phyloP scores from a whole-genome alignment of 2,329 filamentous ascomycete species.

The Neopestalotiopsis rosae region DNA sequence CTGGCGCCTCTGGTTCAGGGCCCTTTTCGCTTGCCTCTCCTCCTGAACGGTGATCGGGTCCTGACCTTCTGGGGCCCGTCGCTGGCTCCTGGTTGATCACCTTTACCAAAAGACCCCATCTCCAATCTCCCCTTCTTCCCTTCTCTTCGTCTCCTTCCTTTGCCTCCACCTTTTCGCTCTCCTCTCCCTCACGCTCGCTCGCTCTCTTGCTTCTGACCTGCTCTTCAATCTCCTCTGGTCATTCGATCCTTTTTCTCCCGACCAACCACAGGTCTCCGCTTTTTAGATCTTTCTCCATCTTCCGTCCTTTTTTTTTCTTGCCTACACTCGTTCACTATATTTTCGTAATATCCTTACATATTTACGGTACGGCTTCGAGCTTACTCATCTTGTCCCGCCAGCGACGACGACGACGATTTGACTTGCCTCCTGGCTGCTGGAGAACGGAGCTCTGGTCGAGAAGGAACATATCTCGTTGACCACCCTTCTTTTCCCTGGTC shows the following conservation, averaged over 20 bases:
- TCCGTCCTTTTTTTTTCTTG: slow-evolving; percentile 28
- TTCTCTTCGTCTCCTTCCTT: not conserved
- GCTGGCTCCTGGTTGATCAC: slow-evolving; percentile 12
- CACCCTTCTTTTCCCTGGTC: not conserved
- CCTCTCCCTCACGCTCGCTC: slow-evolving; percentile 10
- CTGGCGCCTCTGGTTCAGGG: not conserved
- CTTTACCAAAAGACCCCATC: slow-evolving; percentile 5
- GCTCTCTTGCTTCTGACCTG: slow-evolving; percentile 13
- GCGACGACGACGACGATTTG: slow-evolving; percentile 1
- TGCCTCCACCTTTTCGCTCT: slow-evolving; percentile 11
- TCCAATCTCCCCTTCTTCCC: slow-evolving; percentile 11
- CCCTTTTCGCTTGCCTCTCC: slow-evolving; percentile 12
- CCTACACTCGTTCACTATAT: slow-evolving; percentile 40
- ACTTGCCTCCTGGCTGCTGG: not conserved
- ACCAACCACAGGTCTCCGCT: slow-evolving; percentile 18
- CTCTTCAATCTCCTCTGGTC: slow-evolving; percentile 17
- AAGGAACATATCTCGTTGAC: not conserved
- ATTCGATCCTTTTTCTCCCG: slow-evolving; percentile 21
- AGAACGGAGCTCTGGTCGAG: slow-evolving; percentile 4
- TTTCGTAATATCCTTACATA: slow-evolving; percentile 38
- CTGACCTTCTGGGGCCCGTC: not conserved
- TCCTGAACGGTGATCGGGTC: slow-evolving; percentile 8
- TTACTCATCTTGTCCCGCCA: slow-evolving; percentile 5
- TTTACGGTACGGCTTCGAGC: slow-evolving; percentile 19
- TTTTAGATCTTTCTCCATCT: slow-evolving; percentile 23